Percentiles rank a stretch among this genome's conserved stretches.
These are phyloP conservation scores for Suillus americanus DNA, from an alignment of 768 basidiomycete genomes.

Conservation along the genomic window DNA sequence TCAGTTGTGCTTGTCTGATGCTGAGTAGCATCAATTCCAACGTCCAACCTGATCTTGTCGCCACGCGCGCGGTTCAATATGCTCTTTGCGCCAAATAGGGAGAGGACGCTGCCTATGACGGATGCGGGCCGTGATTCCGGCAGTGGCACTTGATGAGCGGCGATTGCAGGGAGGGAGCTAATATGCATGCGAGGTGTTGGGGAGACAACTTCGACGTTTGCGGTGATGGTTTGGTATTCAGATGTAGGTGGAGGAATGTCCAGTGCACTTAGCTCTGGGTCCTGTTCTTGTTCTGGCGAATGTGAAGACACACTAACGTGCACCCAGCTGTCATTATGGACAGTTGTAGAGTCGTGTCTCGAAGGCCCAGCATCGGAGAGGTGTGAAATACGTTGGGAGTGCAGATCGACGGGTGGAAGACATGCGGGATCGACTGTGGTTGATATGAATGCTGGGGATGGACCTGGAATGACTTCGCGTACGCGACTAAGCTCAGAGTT, in stretches of 20 bases:
- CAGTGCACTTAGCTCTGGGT: constrained; percentile 6
- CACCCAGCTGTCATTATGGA: constrained; percentile 32
- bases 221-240: constrained; percentile 12
- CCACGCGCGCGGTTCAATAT: constrained; percentile 7
- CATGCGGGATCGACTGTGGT: constrained; percentile 15
- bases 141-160: constrained; percentile 24
- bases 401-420: constrained; percentile 1
- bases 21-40: constrained; percentile 18
- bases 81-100: background rate
- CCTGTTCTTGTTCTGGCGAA: constrained; percentile 7
- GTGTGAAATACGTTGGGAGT: constrained; percentile 6
- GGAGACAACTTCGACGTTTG: constrained; percentile 9
- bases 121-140: constrained; percentile 32
- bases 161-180: constrained; percentile 15
- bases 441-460: constrained; percentile 31
- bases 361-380: constrained; percentile 16
- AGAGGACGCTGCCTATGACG: constrained; percentile 22
- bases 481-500: constrained; percentile 26
- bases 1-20: background rate
- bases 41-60: constrained; percentile 23
- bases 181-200: constrained; percentile 11
- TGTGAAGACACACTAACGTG: constrained; percentile 15
- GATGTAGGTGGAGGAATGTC: background rate
- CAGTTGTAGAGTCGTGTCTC: constrained; percentile 16
- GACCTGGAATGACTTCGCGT: constrained; percentile 16